phyloP scores from a whole-genome alignment of 352 stramenopile species.

The Phytopythium vexans region DNA sequence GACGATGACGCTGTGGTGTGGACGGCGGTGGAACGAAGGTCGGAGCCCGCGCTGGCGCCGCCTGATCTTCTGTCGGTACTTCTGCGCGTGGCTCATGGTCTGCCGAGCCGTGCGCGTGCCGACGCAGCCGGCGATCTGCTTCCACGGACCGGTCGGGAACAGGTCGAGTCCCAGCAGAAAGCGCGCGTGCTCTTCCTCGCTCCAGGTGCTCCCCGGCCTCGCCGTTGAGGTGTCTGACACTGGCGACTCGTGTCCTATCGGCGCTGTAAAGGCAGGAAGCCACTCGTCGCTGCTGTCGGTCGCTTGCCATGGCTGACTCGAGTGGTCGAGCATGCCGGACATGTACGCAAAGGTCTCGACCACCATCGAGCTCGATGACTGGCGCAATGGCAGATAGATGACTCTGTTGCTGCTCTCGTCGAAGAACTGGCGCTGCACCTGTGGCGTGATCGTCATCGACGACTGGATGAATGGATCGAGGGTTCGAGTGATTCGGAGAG shows the following conservation, averaged over 20 bases:
- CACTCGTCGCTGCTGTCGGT: background rate
- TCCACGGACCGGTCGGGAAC: constrained; percentile 44
- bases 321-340: background rate
- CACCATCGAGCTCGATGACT: constrained; percentile 1
- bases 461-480: too few species aligned
- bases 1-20: background rate
- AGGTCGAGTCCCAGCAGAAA: constrained; percentile 45
- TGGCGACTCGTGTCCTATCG: background rate
- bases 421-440: constrained; percentile 31
- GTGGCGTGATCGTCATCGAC: constrained; percentile 35
- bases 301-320: background rate
- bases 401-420: constrained; percentile 28
- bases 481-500: too few species aligned
- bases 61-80: constrained; percentile 51
- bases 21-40: background rate
- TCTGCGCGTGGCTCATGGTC: constrained; percentile 59
- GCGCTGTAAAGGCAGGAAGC: background rate
- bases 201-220: constrained; percentile 28
- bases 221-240: background rate
- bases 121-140: constrained; percentile 37
- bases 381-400: constrained; percentile 24
- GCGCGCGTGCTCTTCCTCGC: constrained; percentile 43
- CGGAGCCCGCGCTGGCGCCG: constrained; percentile 22
- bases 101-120: constrained; percentile 43
- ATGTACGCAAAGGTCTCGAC: constrained; percentile 3